phyloP scores from a whole-genome alignment of 164 flowering plant genomes.

The Nelumbo lutea region DNA sequence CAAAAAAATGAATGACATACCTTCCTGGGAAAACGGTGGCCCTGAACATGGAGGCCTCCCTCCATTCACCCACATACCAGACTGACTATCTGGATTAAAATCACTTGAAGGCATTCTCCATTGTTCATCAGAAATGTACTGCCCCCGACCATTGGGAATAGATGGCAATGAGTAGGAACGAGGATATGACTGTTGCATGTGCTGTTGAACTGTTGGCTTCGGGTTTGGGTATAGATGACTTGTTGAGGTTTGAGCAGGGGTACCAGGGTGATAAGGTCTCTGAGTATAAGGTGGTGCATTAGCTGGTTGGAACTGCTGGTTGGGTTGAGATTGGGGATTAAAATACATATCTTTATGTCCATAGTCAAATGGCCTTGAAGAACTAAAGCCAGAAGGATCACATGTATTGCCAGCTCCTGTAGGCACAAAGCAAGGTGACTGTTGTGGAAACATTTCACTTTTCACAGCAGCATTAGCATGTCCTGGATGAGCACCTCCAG shows the following conservation, averaged over 20 bases:
- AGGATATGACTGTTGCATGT: conserved; percentile 49
- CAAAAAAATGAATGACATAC: conserved; percentile 24
- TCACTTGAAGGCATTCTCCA: conserved; percentile 61
- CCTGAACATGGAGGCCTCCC: conserved; percentile 49
- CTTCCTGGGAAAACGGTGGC: conserved; percentile 56
- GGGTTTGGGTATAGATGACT: conserved; percentile 42
- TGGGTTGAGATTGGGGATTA: conserved; percentile 41
- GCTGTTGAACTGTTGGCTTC: conserved; percentile 42
- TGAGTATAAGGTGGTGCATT: conserved; percentile 41
- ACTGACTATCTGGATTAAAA: conserved; percentile 42
- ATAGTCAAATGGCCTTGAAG: conserved; percentile 55
- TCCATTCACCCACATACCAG: conserved; percentile 50
- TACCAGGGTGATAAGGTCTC: conserved; percentile 41
- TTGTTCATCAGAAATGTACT: conserved; percentile 50
- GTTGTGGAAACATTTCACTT: conserved; percentile 47
- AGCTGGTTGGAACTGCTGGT: conserved; percentile 47
- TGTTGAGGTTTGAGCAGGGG: conserved; percentile 41
- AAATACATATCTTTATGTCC: conserved; percentile 47
- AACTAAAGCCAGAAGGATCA: conserved; percentile 45
- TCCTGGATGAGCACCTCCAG: conserved; percentile 43
- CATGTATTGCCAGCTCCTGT: conserved; percentile 27
- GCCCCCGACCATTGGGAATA: conserved; percentile 48
- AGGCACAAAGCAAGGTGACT: conserved; percentile 41
- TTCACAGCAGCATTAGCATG: conserved; percentile 30
- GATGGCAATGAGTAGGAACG: conserved; percentile 46